Conservation (phyloP, 371 early-diverging fungal species). For the Apophysomyces sp. region DNA sequence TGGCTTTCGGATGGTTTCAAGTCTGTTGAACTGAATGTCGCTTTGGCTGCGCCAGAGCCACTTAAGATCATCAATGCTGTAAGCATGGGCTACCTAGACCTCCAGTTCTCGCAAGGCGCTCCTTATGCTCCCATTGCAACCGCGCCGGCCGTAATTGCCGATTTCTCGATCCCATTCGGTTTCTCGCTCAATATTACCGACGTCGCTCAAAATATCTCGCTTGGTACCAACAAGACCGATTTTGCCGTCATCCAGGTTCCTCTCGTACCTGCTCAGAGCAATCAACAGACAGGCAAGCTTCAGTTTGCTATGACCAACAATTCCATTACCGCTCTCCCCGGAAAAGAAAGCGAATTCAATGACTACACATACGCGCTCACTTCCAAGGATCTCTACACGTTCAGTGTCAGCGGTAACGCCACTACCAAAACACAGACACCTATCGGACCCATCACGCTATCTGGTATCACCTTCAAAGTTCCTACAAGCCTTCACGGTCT, state of each 20-base stretch:
- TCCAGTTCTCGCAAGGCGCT: conserved; percentile 35
- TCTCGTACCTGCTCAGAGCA: conserved; percentile 38
- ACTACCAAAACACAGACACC: conserved; percentile 57
- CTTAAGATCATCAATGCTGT: conserved; percentile 51
- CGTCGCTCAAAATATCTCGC: conserved; percentile 41
- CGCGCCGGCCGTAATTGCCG: conserved; percentile 48
- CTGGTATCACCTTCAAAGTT: conserved; percentile 59
- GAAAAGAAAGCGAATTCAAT: conserved; percentile 40
- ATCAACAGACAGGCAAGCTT: conserved; percentile 44
- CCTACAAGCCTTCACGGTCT: conserved; percentile 55
- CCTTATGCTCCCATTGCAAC: conserved; percentile 47
- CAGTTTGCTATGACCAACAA: conserved; percentile 39
- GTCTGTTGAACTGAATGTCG: conserved; percentile 46
- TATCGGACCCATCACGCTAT: conserved; percentile 55
- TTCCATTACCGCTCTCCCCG: conserved; percentile 30
- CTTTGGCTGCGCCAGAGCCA: conserved; percentile 32
- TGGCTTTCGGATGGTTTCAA: conserved; percentile 56
- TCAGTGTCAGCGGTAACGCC: conserved; percentile 51
- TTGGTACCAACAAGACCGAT: conserved; percentile 35
- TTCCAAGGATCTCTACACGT: conserved; percentile 37
- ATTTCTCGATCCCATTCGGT: conserved; percentile 52
- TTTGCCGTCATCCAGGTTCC: conserved; percentile 46
- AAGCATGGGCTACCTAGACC: conserved; percentile 51
- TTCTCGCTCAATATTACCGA: conserved; percentile 50
- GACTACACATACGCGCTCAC: conserved; percentile 53